phyloP scores from a whole-genome alignment of 2,329 filamentous ascomycete species.

The Juglanconis juglandina region DNA sequence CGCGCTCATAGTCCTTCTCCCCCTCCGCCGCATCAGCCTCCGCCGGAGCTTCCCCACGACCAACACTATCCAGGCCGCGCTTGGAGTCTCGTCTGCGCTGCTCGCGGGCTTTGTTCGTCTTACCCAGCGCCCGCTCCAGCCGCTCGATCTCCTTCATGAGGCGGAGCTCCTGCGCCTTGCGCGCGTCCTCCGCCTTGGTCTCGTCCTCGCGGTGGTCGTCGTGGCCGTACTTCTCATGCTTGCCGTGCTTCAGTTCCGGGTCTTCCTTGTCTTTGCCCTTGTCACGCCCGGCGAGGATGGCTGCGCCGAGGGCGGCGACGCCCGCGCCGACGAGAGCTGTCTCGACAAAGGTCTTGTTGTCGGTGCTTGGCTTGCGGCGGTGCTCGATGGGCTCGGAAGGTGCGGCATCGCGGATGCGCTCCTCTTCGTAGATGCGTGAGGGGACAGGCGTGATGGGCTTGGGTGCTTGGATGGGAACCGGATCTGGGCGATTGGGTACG shows the following conservation, averaged over 20 bases:
- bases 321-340: slow-evolving; percentile 46
- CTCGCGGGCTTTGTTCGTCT: slow-evolving; percentile 24
- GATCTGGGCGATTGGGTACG: slow-evolving; percentile 44
- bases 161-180: slow-evolving; percentile 24
- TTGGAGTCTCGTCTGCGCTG: slow-evolving; percentile 19
- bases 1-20: slow-evolving; percentile 27
- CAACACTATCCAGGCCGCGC: background rate
- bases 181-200: slow-evolving; percentile 20
- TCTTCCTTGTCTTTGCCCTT: slow-evolving; percentile 27
- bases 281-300: slow-evolving; percentile 36
- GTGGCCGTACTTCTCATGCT: slow-evolving; percentile 21
- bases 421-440: slow-evolving; percentile 61
- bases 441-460: slow-evolving; percentile 74
- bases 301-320: slow-evolving; percentile 45
- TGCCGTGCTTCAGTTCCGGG: slow-evolving; percentile 22
- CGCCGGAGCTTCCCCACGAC: background rate
- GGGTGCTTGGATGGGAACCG: slow-evolving; percentile 77
- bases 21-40: slow-evolving; percentile 26
- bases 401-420: slow-evolving; percentile 36
- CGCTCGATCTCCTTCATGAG: slow-evolving; percentile 17
- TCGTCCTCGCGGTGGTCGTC: slow-evolving; percentile 23
- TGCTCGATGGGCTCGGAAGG: slow-evolving; percentile 30
- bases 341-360: slow-evolving; percentile 36
- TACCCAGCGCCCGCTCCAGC: slow-evolving; percentile 14
- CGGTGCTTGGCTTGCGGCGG: slow-evolving; percentile 20